Percentiles rank a stretch among this genome's conserved stretches.
Evolutionary conservation across 805 yeast species (phyloP).

Genomic region (Candida succiphila): DNA sequence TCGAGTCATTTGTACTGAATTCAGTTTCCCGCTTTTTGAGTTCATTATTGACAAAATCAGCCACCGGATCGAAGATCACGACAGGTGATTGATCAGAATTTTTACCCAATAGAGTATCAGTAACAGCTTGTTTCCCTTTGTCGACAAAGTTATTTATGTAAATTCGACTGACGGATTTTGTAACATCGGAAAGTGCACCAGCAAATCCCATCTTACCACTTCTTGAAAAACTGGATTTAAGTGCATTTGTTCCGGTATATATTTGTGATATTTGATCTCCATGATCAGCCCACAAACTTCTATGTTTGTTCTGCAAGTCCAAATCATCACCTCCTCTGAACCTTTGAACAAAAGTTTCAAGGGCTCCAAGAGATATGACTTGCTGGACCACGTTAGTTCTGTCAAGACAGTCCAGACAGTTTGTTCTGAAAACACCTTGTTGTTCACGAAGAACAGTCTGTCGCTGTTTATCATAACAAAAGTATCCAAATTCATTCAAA

Average conservation of each 20-base stretch:
- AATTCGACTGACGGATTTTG: slow-evolving; percentile 90
- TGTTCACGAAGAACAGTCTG: slow-evolving; percentile 61
- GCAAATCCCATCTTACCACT: slow-evolving; percentile 95
- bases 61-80: slow-evolving; percentile 75
- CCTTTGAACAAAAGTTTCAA: slow-evolving; percentile 42
- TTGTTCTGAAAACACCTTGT: slow-evolving; percentile 84
- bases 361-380: slow-evolving; percentile 63
- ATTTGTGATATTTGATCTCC: slow-evolving; percentile 95
- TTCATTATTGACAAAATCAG: slow-evolving; percentile 69
- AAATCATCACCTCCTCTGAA: slow-evolving; percentile 21
- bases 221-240: slow-evolving; percentile 89
- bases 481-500: slow-evolving; percentile 74
- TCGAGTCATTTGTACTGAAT: slow-evolving; percentile 52
- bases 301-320: slow-evolving; percentile 64
- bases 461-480: slow-evolving; percentile 51
- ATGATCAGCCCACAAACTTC: slow-evolving; percentile 94
- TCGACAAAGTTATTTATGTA: slow-evolving; percentile 95
- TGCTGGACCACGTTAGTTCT: slow-evolving; percentile 87
- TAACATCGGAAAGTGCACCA: slow-evolving; percentile 94
- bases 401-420: slow-evolving; percentile 92
- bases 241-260: slow-evolving; percentile 95
- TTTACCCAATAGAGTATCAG: slow-evolving; percentile 79
- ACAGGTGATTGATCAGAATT: slow-evolving; percentile 65
- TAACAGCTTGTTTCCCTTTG: slow-evolving; percentile 79
- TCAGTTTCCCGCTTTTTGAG: slow-evolving; percentile 36